phyloP scores from a whole-genome alignment of 2,329 filamentous ascomycete genomes.

The Penicillium sp. region DNA sequence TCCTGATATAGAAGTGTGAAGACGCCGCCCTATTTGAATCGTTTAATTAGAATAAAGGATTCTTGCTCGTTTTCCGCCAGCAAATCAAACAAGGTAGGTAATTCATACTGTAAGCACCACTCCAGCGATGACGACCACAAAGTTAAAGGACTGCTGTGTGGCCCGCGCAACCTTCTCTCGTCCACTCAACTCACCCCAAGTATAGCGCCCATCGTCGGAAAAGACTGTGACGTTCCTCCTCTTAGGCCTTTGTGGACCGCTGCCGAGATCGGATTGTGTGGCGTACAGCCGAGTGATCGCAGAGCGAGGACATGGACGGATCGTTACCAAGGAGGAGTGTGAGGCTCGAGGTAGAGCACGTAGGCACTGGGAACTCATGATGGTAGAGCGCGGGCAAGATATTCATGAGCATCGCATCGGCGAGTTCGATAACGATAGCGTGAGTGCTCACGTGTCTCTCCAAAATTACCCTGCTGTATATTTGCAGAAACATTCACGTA shows the following conservation, averaged over 20 bases:
- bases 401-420: conserved; percentile 1
- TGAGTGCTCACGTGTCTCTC: conserved; percentile 11
- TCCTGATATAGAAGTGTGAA: conserved; percentile 75
- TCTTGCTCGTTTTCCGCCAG: neutral
- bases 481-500: too few relatives aligned
- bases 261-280: conserved; percentile 52
- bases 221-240: conserved; percentile 74
- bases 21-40: conserved; percentile 62
- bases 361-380: conserved; percentile 20
- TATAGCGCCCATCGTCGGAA: conserved; percentile 78
- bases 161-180: conserved; percentile 78
- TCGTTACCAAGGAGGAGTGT: conserved; percentile 14
- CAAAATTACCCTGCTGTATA: conserved; percentile 22
- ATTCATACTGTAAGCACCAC: conserved; percentile 67
- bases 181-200: conserved; percentile 72
- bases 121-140: conserved; percentile 72
- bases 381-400: conserved; percentile 1
- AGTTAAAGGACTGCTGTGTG: conserved; percentile 88
- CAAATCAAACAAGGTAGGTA: neutral
- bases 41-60: neutral
- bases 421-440: conserved; percentile 22
- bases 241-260: conserved; percentile 41
- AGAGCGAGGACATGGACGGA: conserved; percentile 38
- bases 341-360: conserved; percentile 18
- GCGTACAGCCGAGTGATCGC: conserved; percentile 53